These are phyloP conservation scores for Durotheca rogersii DNA, from an alignment of 495 filamentous ascomycete species.

Conservation along the genomic window DNA sequence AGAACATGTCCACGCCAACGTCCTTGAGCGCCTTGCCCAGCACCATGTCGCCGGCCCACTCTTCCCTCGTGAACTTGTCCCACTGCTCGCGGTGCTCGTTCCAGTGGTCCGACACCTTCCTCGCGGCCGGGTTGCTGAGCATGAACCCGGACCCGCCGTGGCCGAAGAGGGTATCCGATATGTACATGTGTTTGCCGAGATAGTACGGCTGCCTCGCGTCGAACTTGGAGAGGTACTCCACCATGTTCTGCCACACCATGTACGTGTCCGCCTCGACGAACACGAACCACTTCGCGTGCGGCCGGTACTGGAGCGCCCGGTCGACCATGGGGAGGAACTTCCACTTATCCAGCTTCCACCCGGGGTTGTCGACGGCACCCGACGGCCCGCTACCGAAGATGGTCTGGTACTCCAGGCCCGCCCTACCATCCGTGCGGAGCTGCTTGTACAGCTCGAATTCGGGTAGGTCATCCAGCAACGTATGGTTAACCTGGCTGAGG, in stretches of 20 bases:
- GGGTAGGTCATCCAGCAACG: not conserved
- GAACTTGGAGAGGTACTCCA: constrained; percentile 10
- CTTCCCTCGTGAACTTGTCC: constrained; percentile 3
- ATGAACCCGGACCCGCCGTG: constrained; percentile 54
- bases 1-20: not conserved
- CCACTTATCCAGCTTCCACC: not conserved
- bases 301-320: constrained; percentile 1
- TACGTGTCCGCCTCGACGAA: constrained; percentile 11
- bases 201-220: constrained; percentile 1
- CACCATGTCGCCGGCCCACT: constrained; percentile 11
- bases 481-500: not conserved
- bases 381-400: constrained; percentile 3
- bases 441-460: constrained; percentile 7
- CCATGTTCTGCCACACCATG: constrained; percentile 8
- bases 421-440: not conserved
- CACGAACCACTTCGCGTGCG: constrained; percentile 4
- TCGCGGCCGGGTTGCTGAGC: constrained; percentile 47
- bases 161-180: constrained; percentile 37
- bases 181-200: constrained; percentile 1
- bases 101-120: constrained; percentile 20
- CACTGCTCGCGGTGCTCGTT: not conserved
- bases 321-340: constrained; percentile 7
- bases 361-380: constrained; percentile 4
- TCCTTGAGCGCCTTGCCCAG: constrained; percentile 2
- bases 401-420: constrained; percentile 3